phyloP scores from a whole-genome alignment of 2,329 filamentous ascomycete genomes.

The Arthroderma uncinatum region DNA sequence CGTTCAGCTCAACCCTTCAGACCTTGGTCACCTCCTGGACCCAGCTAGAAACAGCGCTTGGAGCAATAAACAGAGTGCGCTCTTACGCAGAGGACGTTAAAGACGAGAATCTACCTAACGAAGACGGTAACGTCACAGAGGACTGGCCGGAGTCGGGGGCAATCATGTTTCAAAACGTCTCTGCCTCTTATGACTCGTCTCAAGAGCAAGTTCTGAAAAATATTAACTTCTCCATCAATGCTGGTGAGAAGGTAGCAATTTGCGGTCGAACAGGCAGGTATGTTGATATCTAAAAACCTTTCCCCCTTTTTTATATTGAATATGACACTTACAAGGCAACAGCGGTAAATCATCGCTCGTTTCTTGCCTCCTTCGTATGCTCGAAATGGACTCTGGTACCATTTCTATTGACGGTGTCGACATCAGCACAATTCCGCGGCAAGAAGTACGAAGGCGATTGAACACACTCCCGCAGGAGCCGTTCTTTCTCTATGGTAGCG shows the following conservation, averaged over 20 bases:
- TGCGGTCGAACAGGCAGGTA: constrained; percentile 16
- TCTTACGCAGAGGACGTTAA: background rate
- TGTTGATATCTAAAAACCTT: too few species aligned
- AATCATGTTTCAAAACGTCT: constrained; percentile 1
- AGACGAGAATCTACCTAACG: constrained; percentile 7
- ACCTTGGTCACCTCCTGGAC: background rate
- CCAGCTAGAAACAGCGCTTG: background rate
- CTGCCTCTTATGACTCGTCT: background rate
- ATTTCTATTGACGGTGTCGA: constrained; percentile 10
- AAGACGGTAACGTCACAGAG: constrained; percentile 14
- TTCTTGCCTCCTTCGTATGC: constrained; percentile 5
- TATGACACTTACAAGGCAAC: too few species aligned
- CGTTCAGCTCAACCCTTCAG: background rate
- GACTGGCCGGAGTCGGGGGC: constrained; percentile 15
- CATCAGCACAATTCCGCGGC: constrained; percentile 6
- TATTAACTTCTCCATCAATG: constrained; percentile 8
- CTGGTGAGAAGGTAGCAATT: constrained; percentile 14
- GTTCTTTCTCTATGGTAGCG: background rate
- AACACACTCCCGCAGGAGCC: constrained; percentile 2
- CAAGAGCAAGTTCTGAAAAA: constrained; percentile 5
- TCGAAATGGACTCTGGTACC: constrained; percentile 5
- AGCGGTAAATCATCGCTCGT: constrained; percentile 12
- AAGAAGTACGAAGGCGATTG: constrained; percentile 1
- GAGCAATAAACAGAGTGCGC: constrained; percentile 1
- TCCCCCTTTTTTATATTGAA: background rate